phyloP scores from a whole-genome alignment of 2,329 filamentous ascomycete species.

The Colletotrichum tropicicola region DNA sequence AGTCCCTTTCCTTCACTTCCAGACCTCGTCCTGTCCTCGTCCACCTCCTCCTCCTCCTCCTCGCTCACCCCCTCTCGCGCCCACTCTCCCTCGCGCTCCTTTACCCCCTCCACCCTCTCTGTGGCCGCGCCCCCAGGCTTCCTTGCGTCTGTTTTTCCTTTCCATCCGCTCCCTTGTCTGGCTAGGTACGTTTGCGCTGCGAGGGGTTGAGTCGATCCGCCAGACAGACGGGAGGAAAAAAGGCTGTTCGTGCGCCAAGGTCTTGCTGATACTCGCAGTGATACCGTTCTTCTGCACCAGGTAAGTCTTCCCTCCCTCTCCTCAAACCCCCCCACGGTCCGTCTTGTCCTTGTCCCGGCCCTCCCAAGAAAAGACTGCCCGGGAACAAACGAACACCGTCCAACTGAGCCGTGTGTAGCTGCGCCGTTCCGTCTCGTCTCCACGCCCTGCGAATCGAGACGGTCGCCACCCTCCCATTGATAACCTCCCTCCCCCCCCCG shows the following conservation, averaged over 20 bases:
- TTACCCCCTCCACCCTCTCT: not conserved
- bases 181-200: not conserved
- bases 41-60: not conserved
- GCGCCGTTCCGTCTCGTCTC: not conserved
- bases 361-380: not conserved
- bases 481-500: constrained; percentile 36
- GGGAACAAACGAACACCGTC: not conserved
- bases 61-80: not conserved
- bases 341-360: not conserved
- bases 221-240: not conserved
- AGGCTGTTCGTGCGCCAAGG: not conserved
- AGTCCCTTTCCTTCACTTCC: not conserved
- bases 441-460: constrained; percentile 23
- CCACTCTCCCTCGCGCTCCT: not conserved
- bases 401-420: not conserved
- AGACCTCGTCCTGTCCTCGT: not conserved
- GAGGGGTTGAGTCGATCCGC: not conserved
- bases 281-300: not conserved
- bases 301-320: not conserved
- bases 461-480: constrained; percentile 33
- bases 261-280: no score
- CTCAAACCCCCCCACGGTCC: not conserved
- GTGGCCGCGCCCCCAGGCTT: not conserved
- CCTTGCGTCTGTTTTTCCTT: not conserved
- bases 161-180: not conserved